Base-by-base conservation (phyloP, 2,329 filamentous ascomycete species). In the Diaporthe ilicicola region DNA sequence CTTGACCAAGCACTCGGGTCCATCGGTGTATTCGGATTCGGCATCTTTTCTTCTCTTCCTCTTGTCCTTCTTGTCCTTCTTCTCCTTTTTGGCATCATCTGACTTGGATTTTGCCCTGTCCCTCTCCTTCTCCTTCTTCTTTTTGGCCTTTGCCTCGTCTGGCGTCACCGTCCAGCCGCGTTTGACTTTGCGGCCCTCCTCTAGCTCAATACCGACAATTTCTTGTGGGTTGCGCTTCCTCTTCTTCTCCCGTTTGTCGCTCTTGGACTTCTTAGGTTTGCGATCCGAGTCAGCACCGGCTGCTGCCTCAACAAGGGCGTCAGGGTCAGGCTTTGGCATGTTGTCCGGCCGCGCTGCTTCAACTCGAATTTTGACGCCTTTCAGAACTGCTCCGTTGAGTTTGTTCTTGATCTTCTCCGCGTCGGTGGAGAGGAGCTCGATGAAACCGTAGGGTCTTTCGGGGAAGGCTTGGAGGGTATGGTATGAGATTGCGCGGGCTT, bases 381-480 rank as follows among this genome's bases (percentile, higher is more conserved):
- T 96, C 70, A 99, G 83, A 29, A 93, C 92, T 2, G 92, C 89
- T 39, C 95, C 95, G 84, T 97, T 93, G 62, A 98, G 87, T 83
- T 96, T 98, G 83, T 92, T 95, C 83, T 91, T 94, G 67, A 98
- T 82, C 81, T 94, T 97, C n/a, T 95, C 92, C 12, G 95, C 96
- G 74, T 97, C 94, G 81, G 90, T 89, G 3, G 80, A 82, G 0
- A 95, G 95, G 46, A 99, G 83, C 56, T 97, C 94, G 72, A 98
- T 86, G 82, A 93, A 99, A 69, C 95, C 96, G 89, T 94, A 99
- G 67, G 89, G 91, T 79, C 90, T 92, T 75, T 99, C 96, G 17
- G 95, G 95, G 74, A 97, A 97, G 0, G 95, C 95, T 78, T 94
- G 89, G 75, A 98, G 83, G 6, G 86, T 85, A 81, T 98, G 95